phyloP scores from a whole-genome alignment of 257 asterid genomes.

The Solanum phureja region DNA sequence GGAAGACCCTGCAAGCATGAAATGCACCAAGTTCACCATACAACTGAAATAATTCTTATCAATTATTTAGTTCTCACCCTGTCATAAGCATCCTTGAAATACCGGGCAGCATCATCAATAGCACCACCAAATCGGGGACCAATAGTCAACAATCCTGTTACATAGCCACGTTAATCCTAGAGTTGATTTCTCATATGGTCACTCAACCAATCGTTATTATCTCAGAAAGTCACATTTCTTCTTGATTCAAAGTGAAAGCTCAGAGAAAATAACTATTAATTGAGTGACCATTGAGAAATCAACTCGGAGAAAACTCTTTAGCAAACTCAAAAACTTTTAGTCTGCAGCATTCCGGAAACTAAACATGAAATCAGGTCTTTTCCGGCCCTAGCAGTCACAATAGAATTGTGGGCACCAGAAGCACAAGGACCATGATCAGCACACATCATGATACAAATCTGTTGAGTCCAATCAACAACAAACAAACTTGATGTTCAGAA shows the following conservation, averaged over 20 bases:
- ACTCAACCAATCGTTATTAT: neutral
- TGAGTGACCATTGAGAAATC: neutral
- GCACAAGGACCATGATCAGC: constrained; percentile 99
- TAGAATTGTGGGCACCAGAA: constrained; percentile 97
- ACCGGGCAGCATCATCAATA: constrained; percentile 29
- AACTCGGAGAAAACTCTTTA: neutral
- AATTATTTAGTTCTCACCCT: constrained; percentile 29
- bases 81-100: constrained; percentile 87
- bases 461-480: constrained; percentile 12
- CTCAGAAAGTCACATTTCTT: neutral
- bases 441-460: constrained; percentile 94
- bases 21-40: neutral
- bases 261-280: neutral
- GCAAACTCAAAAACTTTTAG: neutral
- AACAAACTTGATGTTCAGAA: constrained; percentile 8
- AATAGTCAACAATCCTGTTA: constrained; percentile 70
- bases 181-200: neutral
- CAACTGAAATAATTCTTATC: neutral
- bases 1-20: neutral
- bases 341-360: constrained; percentile 69
- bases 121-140: constrained; percentile 99
- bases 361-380: constrained; percentile 92
- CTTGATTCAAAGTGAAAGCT: neutral
- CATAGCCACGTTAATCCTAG: constrained; percentile 2
- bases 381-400: constrained; percentile 97